Percentiles rank a stretch among this genome's conserved stretches.
These are phyloP conservation scores for Globisporangium lucens DNA, from an alignment of 352 stramenopile genomes.

Conservation along the genomic window DNA sequence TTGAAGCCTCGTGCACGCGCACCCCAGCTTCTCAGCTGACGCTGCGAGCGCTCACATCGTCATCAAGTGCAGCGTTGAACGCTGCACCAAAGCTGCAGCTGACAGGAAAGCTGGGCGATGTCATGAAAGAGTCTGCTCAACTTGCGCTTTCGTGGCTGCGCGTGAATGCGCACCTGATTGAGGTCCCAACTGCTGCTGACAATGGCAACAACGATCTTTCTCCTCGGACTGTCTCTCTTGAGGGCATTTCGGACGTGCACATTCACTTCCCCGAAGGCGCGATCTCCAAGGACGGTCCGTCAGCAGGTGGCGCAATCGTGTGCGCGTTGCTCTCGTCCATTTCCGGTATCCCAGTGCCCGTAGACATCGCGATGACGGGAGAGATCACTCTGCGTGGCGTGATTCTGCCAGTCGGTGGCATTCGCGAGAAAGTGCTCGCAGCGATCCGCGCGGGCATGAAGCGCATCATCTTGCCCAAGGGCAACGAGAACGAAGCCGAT, in stretches of 20 bases:
- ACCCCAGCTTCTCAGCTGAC: slow-evolving; percentile 24
- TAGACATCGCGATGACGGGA: slow-evolving; percentile 87
- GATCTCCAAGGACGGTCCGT: slow-evolving; percentile 89
- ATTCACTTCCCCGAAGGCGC: slow-evolving; percentile 89
- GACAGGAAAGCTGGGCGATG: slow-evolving; percentile 76
- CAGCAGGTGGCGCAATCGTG: slow-evolving; percentile 83
- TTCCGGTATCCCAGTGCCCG: slow-evolving; percentile 53
- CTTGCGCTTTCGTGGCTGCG: slow-evolving; percentile 84
- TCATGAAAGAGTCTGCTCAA: slow-evolving; percentile 89
- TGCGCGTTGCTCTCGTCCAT: slow-evolving; percentile 81
- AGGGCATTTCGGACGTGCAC: slow-evolving; percentile 74
- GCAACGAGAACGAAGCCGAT: slow-evolving; percentile 72
- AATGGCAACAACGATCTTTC: slow-evolving; percentile 3
- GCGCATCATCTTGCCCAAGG: slow-evolving; percentile 69
- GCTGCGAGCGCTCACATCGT: slow-evolving; percentile 22
- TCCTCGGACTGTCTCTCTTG: slow-evolving; percentile 36
- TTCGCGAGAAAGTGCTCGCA: slow-evolving; percentile 89
- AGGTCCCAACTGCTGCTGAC: slow-evolving; percentile 29
- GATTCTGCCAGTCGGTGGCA: slow-evolving; percentile 88
- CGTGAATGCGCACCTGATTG: slow-evolving; percentile 53
- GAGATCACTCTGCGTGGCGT: slow-evolving; percentile 86
- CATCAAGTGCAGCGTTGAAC: slow-evolving; percentile 20
- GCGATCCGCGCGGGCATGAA: slow-evolving; percentile 84
- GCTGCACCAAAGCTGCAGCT: slow-evolving; percentile 46
- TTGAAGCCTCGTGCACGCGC: slow-evolving; percentile 77